These are phyloP conservation scores for Tillandsia fasciculata DNA, from an alignment of 176 grass and related monocot genomes.

Conservation along the genomic window DNA sequence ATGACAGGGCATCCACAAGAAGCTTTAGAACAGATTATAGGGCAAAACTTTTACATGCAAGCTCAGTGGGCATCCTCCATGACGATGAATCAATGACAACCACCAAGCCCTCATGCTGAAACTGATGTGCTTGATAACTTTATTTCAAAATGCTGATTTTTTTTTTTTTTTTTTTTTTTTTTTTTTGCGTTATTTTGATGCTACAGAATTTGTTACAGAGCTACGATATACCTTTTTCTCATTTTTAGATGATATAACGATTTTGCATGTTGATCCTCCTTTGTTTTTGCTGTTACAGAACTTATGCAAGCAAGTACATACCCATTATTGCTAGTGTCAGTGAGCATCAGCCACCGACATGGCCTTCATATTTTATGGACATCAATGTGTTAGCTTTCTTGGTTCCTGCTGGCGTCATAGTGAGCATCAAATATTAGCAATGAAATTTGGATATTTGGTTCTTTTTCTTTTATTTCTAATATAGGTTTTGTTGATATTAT, in stretches of 20 bases:
- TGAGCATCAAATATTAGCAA: slow-evolving; percentile 35
- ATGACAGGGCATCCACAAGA: too few species aligned
- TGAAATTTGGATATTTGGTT: not conserved
- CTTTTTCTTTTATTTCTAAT: not conserved
- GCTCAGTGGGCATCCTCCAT: too few species aligned
- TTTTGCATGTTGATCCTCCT: not conserved
- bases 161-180: too few species aligned
- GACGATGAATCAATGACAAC: not conserved
- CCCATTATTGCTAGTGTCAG: slow-evolving; percentile 99
- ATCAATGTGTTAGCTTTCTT: slow-evolving; percentile 97
- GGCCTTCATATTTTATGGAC: slow-evolving; percentile 99
- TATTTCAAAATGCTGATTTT: too few species aligned
- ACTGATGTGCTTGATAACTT: too few species aligned
- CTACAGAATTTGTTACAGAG: too few species aligned
- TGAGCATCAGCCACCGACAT: slow-evolving; percentile 98
- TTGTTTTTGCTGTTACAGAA: slow-evolving; percentile 47
- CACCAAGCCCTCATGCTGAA: too few species aligned
- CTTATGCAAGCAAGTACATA: slow-evolving; percentile 99
- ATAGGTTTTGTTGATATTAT: not conserved
- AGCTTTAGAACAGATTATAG: too few species aligned
- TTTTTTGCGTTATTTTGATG: too few species aligned
- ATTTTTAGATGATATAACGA: not conserved
- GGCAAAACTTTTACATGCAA: too few species aligned
- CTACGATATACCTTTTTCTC: not conserved
- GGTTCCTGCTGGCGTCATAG: slow-evolving; percentile 91